These are phyloP conservation scores for Lipomyces sp. DNA, from an alignment of 805 yeast genomes.

Conservation along the genomic window DNA sequence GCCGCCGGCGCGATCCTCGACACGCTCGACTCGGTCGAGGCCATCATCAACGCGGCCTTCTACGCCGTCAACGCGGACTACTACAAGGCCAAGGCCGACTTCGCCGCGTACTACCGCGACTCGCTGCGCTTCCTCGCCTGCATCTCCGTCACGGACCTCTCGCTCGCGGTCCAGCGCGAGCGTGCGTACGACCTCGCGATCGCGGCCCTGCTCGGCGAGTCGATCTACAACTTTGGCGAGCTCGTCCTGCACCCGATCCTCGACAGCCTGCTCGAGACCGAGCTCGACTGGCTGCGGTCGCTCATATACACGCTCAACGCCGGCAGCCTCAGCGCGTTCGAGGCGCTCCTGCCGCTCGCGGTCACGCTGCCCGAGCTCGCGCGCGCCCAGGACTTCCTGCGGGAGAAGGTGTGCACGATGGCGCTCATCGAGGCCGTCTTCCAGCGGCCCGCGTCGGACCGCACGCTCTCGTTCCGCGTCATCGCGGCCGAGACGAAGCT, in stretches of 20 bases:
- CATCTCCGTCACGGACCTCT: constrained; percentile 43
- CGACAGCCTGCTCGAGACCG: constrained; percentile 47
- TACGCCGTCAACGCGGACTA: constrained; percentile 76
- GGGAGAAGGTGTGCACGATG: constrained; percentile 90
- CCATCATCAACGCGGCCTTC: constrained; percentile 73
- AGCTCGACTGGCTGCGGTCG: constrained; percentile 67
- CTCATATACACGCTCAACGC: constrained; percentile 67
- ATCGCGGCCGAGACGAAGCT: constrained; percentile 70
- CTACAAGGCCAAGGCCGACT: constrained; percentile 71
- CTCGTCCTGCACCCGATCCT: constrained; percentile 84
- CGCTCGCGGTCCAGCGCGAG: constrained; percentile 43
- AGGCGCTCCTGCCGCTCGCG: constrained; percentile 45
- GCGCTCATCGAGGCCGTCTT: constrained; percentile 85
- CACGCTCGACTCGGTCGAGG: constrained; percentile 51
- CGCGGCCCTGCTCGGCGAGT: constrained; percentile 86
- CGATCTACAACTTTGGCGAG: constrained; percentile 93
- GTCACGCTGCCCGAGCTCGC: constrained; percentile 55
- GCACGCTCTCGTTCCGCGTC: constrained; percentile 68
- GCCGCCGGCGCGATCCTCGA: constrained; percentile 54
- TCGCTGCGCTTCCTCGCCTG: constrained; percentile 81
- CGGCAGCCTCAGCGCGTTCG: constrained; percentile 72
- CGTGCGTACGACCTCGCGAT: constrained; percentile 74
- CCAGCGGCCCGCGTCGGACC: constrained; percentile 65
- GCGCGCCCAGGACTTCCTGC: constrained; percentile 60
- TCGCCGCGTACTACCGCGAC: constrained; percentile 75